Base-by-base conservation (phyloP, 352 stramenopile genomes). In the Globisporangium paroecandrum region DNA sequence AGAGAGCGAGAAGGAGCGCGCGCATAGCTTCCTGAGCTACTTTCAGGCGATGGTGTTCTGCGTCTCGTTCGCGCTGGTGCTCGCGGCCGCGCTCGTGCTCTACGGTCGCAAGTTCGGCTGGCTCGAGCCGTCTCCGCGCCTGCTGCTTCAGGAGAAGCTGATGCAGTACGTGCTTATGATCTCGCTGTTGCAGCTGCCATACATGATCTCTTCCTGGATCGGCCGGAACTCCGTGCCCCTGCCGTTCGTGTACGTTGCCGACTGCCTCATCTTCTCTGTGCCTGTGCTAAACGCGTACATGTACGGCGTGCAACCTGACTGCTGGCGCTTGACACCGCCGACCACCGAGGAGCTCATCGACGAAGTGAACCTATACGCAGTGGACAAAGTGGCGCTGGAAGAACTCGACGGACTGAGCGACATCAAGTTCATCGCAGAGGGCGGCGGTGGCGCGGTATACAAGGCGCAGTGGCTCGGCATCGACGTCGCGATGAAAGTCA, bases 391-490 rank as follows among this genome's bases (percentile, higher is more conserved):
- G 18, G 49, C 60, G 32, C 60, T 77, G 18, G 53, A 83, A 86
- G 77, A 65, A 58, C 65, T 70, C 58, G 65, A 70, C 20, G 65
- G 65, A 12, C 36, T 70, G 4, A 70, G 46, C 12, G 58, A 66
- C 58, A 60, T 70, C 58, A 58, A 58, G 58, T 86, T 92, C 72
- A 63, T 85, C 47, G 85, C 76, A 1, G 82, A 88, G 55, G 78
- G 77, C 12, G 78, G 73, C 3, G 83, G 75, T 58, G 81, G 78
- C 0, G 72, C 86, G n/a, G 82, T 91, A 18, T 91, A 86, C 70
- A 86, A 85, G 64, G 80, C 74, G 4, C 78, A 90, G 63, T 91
- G 81, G 81, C 74, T 91, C n/a, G 83, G 81, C n/a, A 91, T 91
- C 58, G 88, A 82, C 0, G 82, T 90, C 22, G 83, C 83, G 12